Evolutionary conservation across 1,139 yeast genomes (phyloP).

Genomic region (Debaryomyces singareniensis): DNA sequence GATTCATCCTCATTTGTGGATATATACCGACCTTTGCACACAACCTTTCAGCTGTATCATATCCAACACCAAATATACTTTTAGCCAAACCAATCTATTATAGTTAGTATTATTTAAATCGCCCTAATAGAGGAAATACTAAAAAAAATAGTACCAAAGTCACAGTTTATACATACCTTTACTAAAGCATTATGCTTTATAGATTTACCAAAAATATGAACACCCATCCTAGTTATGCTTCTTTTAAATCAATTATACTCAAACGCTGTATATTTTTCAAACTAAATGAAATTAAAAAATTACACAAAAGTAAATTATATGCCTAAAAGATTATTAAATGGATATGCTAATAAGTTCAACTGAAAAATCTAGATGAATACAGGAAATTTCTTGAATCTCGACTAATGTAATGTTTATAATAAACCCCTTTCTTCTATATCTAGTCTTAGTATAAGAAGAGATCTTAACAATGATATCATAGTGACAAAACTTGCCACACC

Average conservation of each 20-base stretch:
- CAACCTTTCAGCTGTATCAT: conserved; percentile 62
- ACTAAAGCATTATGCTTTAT: conserved; percentile 49
- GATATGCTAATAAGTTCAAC: too few species aligned
- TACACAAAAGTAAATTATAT: conserved; percentile 1
- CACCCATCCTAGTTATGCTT: conserved; percentile 45
- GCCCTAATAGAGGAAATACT: background rate
- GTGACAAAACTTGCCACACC: conserved; percentile 92
- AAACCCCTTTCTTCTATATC: conserved; percentile 43
- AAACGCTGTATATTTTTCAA: background rate
- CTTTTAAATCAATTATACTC: background rate
- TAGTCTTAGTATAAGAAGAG: conserved; percentile 65
- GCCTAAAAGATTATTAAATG: too few species aligned
- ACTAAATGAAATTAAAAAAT: conserved; percentile 1
- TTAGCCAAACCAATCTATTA: conserved; percentile 65
- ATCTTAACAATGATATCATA: conserved; percentile 75
- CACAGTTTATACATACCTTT: conserved; percentile 22
- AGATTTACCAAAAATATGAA: conserved; percentile 69
- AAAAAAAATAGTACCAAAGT: background rate
- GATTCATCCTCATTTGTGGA: conserved; percentile 92
- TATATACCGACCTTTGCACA: conserved; percentile 88
- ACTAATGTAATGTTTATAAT: too few species aligned
- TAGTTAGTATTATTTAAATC: conserved; percentile 5
- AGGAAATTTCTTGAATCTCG: too few species aligned
- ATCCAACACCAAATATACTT: conserved; percentile 83
- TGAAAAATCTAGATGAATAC: too few species aligned